phyloP scores from a whole-genome alignment of 805 yeast genomes.

The Candida coquimbonensis region DNA sequence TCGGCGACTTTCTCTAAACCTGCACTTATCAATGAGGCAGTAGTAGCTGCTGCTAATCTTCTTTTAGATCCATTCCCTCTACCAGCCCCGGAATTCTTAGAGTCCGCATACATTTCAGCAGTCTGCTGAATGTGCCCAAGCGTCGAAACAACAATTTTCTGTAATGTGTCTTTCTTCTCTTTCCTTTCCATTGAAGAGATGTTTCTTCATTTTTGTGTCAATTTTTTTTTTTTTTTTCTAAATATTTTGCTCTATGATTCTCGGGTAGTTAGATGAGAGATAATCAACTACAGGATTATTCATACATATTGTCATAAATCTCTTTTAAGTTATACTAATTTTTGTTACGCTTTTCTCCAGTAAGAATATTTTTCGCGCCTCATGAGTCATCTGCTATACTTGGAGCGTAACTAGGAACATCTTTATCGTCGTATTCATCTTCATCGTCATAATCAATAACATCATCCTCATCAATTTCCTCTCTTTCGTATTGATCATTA shows the following conservation, averaged over 20 bases:
- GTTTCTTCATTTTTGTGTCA: not conserved
- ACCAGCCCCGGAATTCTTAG: not conserved
- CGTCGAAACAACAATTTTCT: constrained; percentile 1
- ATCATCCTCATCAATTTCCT: constrained; percentile 28
- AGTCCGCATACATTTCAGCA: constrained; percentile 4
- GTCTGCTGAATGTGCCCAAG: constrained; percentile 5
- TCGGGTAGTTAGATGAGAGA: not conserved
- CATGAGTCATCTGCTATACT: constrained; percentile 14
- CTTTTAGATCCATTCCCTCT: constrained; percentile 9
- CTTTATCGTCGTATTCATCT: constrained; percentile 28
- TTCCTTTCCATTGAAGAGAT: not conserved
- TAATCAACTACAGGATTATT: not conserved
- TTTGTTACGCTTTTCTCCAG: no score
- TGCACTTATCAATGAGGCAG: constrained; percentile 38
- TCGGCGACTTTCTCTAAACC: constrained; percentile 32
- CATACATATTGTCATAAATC: not conserved
- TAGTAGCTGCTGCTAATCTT: constrained; percentile 32
- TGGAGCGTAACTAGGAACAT: constrained; percentile 20
- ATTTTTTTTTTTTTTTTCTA: not conserved
- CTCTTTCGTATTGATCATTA: constrained; percentile 16
- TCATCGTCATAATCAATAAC: constrained; percentile 21
- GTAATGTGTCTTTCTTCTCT: not conserved
- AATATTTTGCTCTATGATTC: not conserved
- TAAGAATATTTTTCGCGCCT: no score
- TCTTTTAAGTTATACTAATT: not conserved